A percentile compares a stretch with the other conserved stretches of the same genome.
phyloP scores from a whole-genome alignment of 2,329 filamentous ascomycete species.

The Fusarium denticulatum region DNA sequence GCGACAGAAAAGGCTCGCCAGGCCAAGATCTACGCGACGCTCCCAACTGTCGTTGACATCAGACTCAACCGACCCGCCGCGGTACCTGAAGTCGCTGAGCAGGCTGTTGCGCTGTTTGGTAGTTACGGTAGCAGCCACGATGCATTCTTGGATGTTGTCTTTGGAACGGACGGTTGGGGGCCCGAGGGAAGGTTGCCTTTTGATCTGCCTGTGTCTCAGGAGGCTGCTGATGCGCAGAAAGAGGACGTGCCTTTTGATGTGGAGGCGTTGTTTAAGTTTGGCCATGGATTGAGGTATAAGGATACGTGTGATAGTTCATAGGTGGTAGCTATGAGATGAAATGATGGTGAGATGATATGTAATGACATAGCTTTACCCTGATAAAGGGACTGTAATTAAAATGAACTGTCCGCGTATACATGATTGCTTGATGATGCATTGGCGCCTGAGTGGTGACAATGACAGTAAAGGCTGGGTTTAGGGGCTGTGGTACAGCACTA shows the following conservation, averaged over 20 bases:
- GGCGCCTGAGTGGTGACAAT: not conserved
- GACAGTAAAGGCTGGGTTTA: too few relatives aligned
- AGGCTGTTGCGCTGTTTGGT: constrained; percentile 51
- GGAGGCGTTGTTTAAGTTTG: constrained; percentile 44
- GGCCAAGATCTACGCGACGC: constrained; percentile 49
- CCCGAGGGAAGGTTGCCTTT: constrained; percentile 51
- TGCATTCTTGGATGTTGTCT: constrained; percentile 57
- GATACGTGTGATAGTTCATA: constrained; percentile 16
- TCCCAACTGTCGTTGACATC: constrained; percentile 57
- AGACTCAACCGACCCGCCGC: constrained; percentile 54
- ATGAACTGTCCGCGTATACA: not conserved
- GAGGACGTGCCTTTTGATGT: constrained; percentile 47
- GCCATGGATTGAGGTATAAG: constrained; percentile 49
- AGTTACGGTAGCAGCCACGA: constrained; percentile 54
- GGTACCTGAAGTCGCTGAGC: constrained; percentile 53
- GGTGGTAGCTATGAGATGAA: not conserved
- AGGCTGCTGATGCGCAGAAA: constrained; percentile 50
- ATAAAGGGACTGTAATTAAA: not conserved
- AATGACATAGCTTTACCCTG: not conserved
- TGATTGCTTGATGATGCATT: not conserved
- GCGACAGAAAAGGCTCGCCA: constrained; percentile 41
- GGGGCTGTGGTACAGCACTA: not conserved
- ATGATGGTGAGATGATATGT: constrained; percentile 3
- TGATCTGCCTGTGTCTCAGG: constrained; percentile 57
- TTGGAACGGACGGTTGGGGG: constrained; percentile 44